Percentiles rank a stretch among this genome's conserved stretches.
phyloP scores from a whole-genome alignment of 768 basidiomycete genomes.

The Coprinopsis cinerea region DNA sequence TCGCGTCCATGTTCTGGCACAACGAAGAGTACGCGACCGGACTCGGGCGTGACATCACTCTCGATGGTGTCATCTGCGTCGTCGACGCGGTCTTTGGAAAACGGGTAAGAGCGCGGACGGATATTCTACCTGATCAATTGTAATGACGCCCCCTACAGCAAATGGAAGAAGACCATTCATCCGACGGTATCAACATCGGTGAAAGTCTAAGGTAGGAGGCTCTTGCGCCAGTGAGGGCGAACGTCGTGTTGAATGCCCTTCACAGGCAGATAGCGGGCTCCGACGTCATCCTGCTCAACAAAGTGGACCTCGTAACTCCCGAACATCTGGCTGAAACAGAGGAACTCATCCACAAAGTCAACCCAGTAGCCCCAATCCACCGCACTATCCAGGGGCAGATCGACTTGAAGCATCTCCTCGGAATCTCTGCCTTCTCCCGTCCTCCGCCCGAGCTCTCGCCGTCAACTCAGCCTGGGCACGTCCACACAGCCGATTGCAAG shows the following conservation, averaged over 20 bases:
- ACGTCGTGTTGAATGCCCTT: neutral
- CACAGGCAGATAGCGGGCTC: constrained; percentile 89
- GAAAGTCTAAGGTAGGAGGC: constrained; percentile 69
- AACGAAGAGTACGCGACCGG: constrained; percentile 77
- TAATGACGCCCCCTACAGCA: constrained; percentile 45
- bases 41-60: constrained; percentile 59
- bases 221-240: neutral
- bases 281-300: constrained; percentile 91
- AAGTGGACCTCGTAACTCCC: constrained; percentile 66
- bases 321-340: constrained; percentile 45
- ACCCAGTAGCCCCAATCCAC: constrained; percentile 73
- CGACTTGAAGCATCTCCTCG: constrained; percentile 72
- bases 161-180: constrained; percentile 73
- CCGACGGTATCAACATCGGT: constrained; percentile 46
- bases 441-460: constrained; percentile 29
- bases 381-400: constrained; percentile 66
- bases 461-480: constrained; percentile 17
- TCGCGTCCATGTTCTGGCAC: constrained; percentile 82
- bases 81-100: constrained; percentile 83
- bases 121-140: neutral
- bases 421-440: constrained; percentile 68
- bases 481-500: constrained; percentile 24
- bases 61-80: constrained; percentile 90
- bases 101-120: constrained; percentile 22
- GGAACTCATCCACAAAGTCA: constrained; percentile 61